Conservation (phyloP, 1,284 basidiomycete species). For the Sanguinoderma infundibulare region DNA sequence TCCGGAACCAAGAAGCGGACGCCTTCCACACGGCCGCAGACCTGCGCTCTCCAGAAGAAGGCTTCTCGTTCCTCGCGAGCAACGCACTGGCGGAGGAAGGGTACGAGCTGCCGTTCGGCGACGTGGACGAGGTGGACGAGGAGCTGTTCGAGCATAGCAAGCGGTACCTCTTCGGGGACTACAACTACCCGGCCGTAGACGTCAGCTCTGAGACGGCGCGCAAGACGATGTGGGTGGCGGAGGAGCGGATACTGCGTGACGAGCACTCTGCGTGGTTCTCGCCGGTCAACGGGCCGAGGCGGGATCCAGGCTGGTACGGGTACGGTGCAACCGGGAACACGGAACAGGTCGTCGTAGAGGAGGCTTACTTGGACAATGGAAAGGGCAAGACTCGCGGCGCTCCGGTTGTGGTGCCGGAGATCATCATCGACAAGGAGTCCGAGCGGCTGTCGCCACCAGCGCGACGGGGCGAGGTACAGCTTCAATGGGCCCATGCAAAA, state of each 20-base stretch:
- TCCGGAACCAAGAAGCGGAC: conserved; percentile 66
- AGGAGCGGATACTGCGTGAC: conserved; percentile 69
- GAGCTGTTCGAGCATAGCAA: conserved; percentile 72
- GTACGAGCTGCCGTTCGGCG: conserved; percentile 70
- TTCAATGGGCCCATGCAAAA: conserved; percentile 51
- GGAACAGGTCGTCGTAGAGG: conserved; percentile 20
- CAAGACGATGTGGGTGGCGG: conserved; percentile 70
- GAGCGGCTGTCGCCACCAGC: conserved; percentile 36
- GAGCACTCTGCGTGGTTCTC: conserved; percentile 75
- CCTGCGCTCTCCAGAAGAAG: conserved; percentile 46
- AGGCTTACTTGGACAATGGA: conserved; percentile 1
- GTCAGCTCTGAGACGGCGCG: conserved; percentile 78
- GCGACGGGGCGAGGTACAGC: conserved; percentile 42
- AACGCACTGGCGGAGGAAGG: conserved; percentile 51
- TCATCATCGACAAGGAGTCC: conserved; percentile 48
- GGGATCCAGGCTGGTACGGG: conserved; percentile 54
- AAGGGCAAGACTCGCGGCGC: conserved; percentile 30
- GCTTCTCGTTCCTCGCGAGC: conserved; percentile 35
- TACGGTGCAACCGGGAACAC: conserved; percentile 58
- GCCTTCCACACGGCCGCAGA: conserved; percentile 72
- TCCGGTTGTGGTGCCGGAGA: conserved; percentile 19
- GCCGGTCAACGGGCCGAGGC: conserved; percentile 51
- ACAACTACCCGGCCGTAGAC: conserved; percentile 89
- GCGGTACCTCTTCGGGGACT: conserved; percentile 88
- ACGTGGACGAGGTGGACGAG: conserved; percentile 67